A percentile compares a stretch with the other conserved stretches of the same genome.
phyloP scores from a whole-genome alignment of 1,284 basidiomycete genomes.

The Rhodotorula sp. region DNA sequence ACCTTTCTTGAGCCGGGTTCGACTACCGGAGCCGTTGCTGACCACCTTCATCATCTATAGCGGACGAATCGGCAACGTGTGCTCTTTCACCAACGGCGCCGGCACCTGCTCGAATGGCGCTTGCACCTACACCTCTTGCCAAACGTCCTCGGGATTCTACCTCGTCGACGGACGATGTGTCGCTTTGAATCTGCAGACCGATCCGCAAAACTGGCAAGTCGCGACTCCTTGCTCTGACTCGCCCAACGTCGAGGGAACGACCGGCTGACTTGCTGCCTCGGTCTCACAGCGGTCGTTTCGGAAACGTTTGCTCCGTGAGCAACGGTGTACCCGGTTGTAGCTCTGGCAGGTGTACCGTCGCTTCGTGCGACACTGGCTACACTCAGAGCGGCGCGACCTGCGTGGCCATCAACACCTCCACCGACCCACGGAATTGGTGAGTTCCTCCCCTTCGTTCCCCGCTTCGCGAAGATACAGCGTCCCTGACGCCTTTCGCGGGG shows the following conservation, averaged over 20 bases:
- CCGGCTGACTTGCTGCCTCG: no score
- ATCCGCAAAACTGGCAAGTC: slow-evolving; percentile 27
- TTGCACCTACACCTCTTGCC: slow-evolving; percentile 26
- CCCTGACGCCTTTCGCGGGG: slow-evolving; percentile 11
- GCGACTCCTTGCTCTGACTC: no score
- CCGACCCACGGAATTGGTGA: slow-evolving; percentile 17
- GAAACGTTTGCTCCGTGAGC: slow-evolving; percentile 10
- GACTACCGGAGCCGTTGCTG: neutral
- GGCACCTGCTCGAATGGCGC: slow-evolving; percentile 21
- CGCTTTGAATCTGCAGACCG: slow-evolving; percentile 17
- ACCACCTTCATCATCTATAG: slow-evolving; percentile 9
- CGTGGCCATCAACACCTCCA: slow-evolving; percentile 14
- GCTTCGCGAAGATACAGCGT: slow-evolving; percentile 31
- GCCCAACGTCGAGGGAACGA: no score
- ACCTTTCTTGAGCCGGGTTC: no score
- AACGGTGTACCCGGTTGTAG: slow-evolving; percentile 22
- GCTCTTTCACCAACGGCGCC: slow-evolving; percentile 20
- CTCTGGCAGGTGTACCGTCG: slow-evolving; percentile 17
- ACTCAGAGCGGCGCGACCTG: slow-evolving; percentile 5
- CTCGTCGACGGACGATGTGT: slow-evolving; percentile 7
- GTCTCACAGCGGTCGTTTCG: slow-evolving; percentile 11
- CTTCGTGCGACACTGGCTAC: slow-evolving; percentile 26
- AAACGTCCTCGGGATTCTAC: slow-evolving; percentile 20
- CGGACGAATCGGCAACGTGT: slow-evolving; percentile 24
- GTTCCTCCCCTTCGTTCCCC: slow-evolving; percentile 14